These are phyloP conservation scores for Epichloe uncinata DNA, from an alignment of 2,329 filamentous ascomycete species.

Conservation along the genomic window DNA sequence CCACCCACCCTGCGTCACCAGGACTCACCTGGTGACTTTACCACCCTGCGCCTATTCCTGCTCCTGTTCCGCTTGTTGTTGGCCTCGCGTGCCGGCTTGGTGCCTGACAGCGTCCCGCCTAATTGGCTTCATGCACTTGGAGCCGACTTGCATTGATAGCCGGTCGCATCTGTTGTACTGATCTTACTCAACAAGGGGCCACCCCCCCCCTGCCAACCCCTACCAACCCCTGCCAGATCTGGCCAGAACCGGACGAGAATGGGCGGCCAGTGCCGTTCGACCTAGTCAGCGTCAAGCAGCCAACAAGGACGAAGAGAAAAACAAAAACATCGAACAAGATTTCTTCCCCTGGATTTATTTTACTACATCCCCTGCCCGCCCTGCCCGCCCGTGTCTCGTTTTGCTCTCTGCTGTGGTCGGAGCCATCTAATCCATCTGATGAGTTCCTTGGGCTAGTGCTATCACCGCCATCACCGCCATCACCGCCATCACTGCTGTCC, in stretches of 20 bases:
- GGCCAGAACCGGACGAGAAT: slow-evolving; percentile 5
- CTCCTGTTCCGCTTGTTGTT: not conserved
- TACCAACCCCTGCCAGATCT: slow-evolving; percentile 1
- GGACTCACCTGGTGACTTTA: too few species aligned
- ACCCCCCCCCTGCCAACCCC: too few species aligned
- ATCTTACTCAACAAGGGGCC: too few species aligned
- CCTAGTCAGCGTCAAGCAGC: not conserved
- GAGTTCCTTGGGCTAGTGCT: not conserved
- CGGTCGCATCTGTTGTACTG: not conserved
- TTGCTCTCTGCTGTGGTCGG: not conserved
- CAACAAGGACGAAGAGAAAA: not conserved
- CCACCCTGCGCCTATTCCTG: not conserved
- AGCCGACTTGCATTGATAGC: slow-evolving; percentile 6
- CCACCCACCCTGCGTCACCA: not conserved
- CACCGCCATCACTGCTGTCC: not conserved
- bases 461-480: not conserved
- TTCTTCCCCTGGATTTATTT: not conserved
- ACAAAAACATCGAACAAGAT: not conserved
- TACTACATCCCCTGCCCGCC: not conserved
- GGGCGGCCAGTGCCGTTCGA: slow-evolving; percentile 1
- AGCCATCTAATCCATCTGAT: not conserved
- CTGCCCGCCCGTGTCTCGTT: not conserved
- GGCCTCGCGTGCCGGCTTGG: not conserved
- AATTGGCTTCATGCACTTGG: slow-evolving; percentile 4
- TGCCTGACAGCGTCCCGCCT: slow-evolving; percentile 4